Evolutionary conservation across 352 stramenopile genomes (phyloP).

Genomic region (Globisporangium paroecandrum): DNA sequence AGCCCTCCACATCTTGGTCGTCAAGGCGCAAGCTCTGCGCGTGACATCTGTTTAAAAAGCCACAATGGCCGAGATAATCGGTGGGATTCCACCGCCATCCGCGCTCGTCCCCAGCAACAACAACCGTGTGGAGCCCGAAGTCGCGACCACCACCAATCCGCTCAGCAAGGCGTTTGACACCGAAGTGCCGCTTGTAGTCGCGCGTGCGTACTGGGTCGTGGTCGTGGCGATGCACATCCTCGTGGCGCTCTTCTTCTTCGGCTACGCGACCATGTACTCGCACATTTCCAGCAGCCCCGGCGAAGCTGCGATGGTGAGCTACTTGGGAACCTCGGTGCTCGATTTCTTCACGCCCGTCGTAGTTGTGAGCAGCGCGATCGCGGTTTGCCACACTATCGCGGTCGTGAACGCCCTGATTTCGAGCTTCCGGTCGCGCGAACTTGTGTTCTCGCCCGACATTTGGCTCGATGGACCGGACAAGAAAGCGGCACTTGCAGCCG

Average conservation of each 20-base stretch:
- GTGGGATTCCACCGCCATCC: not conserved
- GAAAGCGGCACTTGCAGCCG: constrained; percentile 1
- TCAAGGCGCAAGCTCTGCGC: not conserved
- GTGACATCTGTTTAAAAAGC: not conserved
- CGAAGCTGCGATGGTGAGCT: not conserved
- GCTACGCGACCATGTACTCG: constrained; percentile 12
- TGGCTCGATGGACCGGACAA: constrained; percentile 17
- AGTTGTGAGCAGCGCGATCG: constrained; percentile 10
- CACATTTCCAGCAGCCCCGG: not conserved
- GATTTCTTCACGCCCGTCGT: constrained; percentile 11
- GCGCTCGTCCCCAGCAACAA: constrained; percentile 3
- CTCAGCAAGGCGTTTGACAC: not conserved
- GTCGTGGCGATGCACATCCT: constrained; percentile 6
- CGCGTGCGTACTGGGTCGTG: constrained; percentile 8
- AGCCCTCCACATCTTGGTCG: not conserved
- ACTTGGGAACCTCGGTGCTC: not conserved
- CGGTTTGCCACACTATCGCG: constrained; percentile 15
- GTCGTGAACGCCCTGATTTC: constrained; percentile 17
- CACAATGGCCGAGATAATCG: not conserved
- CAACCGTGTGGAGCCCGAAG: not conserved
- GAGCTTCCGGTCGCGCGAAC: constrained; percentile 13
- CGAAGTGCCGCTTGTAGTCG: constrained; percentile 7
- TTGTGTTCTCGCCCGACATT: constrained; percentile 19
- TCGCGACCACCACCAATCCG: not conserved
- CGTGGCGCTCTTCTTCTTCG: constrained; percentile 13